Evolutionary conservation across 441 rosid genomes (phyloP).

Genomic region (Flueggea neowawraea): DNA sequence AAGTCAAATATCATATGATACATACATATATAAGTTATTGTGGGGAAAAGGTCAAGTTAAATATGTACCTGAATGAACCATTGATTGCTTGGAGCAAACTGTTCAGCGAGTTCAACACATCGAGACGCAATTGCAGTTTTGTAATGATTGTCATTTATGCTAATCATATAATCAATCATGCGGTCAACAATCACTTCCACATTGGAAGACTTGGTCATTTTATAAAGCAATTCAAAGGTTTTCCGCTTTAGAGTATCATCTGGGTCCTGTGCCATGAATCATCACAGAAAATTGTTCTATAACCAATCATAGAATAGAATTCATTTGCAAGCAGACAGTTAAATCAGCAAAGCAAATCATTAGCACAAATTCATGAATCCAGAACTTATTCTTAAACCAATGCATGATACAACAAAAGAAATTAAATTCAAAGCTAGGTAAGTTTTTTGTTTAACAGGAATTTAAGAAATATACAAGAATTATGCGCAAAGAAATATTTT

Average conservation of each 20-base stretch:
- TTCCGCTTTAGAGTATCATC: slow-evolving; percentile 97
- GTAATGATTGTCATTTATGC: slow-evolving; percentile 88
- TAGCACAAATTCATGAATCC: too few relatives aligned
- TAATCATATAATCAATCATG: not conserved
- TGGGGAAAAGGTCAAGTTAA: slow-evolving; percentile 13
- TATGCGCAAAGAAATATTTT: too few relatives aligned
- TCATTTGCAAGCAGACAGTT: too few relatives aligned
- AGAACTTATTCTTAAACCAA: too few relatives aligned
- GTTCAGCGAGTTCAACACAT: slow-evolving; percentile 95
- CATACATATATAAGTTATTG: not conserved
- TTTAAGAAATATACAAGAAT: too few relatives aligned
- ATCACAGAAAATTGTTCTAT: slow-evolving; percentile 50
- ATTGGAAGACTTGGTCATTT: slow-evolving; percentile 96
- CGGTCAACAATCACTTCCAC: slow-evolving; percentile 98
- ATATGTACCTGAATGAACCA: slow-evolving; percentile 92
- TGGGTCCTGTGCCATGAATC: slow-evolving; percentile 69
- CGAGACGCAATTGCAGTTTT: slow-evolving; percentile 97
- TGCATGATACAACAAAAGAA: too few relatives aligned
- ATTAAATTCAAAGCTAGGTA: too few relatives aligned
- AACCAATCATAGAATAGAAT: slow-evolving; percentile 61
- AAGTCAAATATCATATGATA: not conserved
- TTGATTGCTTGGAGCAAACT: slow-evolving; percentile 94
- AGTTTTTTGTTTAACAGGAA: too few relatives aligned
- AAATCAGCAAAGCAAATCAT: too few relatives aligned
- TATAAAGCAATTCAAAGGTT: slow-evolving; percentile 88